Evolutionary conservation across 805 yeast species (phyloP).

Genomic region (Saturnispora besseyi): DNA sequence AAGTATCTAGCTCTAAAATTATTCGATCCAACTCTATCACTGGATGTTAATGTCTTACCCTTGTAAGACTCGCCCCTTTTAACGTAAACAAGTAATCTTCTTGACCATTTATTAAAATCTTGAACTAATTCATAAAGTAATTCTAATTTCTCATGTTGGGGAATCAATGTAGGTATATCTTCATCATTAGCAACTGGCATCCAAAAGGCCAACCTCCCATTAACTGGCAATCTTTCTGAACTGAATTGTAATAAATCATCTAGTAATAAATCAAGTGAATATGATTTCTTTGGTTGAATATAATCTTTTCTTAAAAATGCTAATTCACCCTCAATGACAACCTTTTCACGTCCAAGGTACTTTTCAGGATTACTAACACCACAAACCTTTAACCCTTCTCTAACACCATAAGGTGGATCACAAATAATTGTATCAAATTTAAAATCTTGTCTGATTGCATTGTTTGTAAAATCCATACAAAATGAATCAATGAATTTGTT

Average conservation of each 20-base stretch:
- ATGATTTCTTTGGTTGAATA: conserved; percentile 88
- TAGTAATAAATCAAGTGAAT: conserved; percentile 64
- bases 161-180: conserved; percentile 47
- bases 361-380: conserved; percentile 61
- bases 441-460: conserved; percentile 58
- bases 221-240: conserved; percentile 56
- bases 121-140: conserved; percentile 72
- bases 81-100: conserved; percentile 74
- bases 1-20: conserved; percentile 77
- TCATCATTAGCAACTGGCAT: conserved; percentile 96
- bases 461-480: conserved; percentile 93
- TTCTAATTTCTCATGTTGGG: conserved; percentile 67
- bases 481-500: conserved; percentile 59
- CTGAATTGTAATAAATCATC: conserved; percentile 74
- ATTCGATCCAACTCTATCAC: conserved; percentile 37
- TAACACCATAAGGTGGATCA: conserved; percentile 96
- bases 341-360: conserved; percentile 62
- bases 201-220: conserved; percentile 89
- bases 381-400: conserved; percentile 90
- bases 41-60: conserved; percentile 38
- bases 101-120: conserved; percentile 87
- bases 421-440: conserved; percentile 75
- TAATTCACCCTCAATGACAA: conserved; percentile 68
- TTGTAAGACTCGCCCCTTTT: conserved; percentile 44
- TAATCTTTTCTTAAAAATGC: conserved; percentile 76